Evolutionary conservation across 2,329 filamentous ascomycete genomes (phyloP), one percentile per base, ranked within the genome.

Genomic region (Sordariomycetes sp.): DNA sequence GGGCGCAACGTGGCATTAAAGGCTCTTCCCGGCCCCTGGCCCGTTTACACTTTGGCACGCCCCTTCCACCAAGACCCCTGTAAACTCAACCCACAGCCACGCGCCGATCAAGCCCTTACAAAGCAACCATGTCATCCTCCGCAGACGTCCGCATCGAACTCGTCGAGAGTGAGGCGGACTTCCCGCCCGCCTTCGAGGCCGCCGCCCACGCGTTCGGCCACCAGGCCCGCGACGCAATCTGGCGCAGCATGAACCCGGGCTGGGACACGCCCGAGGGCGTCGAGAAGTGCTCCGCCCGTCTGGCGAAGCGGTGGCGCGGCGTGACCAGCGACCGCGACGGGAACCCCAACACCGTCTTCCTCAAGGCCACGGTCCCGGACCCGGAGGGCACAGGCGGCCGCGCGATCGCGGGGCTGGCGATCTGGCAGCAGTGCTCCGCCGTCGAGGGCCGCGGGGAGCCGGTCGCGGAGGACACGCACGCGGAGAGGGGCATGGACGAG

Each of bases 391-490:
- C 60, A 28, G 22, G 3, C 3, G 8, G 57, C 28, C 67, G 67
- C 48, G 57, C 62, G 10, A 70, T 82, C n/a, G 80, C 70, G 11
- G 81, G 81, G 18, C 60, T 79, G 32, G 79, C 81, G 2, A 76
- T 82, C 58, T 85, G 81, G 81, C 63, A 70, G 10, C 81, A 84
- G 61, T 66, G 71, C 0, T 82, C 80, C 0, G 66, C 70, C 7
- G 72, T 81, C 0, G 69, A 72, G 1, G 80, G 79, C 14, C 65
- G 73, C 54, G 81, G 81, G 14, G 74, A 77, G 28, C 61, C 59
- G 25, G 73, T 69, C 1, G 59, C 69, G 4, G 65, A 69, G 16
- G 68, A 74, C 22, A 62, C 76, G 3, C 63, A 61, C 57, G 55
- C 59, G 7, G 63, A 58, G 0, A 58, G 69, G 35, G 65, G 73